Percentiles rank a stretch among this genome's conserved stretches.
Conservation (phyloP, 2,329 filamentous ascomycete genomes). For the Dactylella cylindrospora region DNA sequence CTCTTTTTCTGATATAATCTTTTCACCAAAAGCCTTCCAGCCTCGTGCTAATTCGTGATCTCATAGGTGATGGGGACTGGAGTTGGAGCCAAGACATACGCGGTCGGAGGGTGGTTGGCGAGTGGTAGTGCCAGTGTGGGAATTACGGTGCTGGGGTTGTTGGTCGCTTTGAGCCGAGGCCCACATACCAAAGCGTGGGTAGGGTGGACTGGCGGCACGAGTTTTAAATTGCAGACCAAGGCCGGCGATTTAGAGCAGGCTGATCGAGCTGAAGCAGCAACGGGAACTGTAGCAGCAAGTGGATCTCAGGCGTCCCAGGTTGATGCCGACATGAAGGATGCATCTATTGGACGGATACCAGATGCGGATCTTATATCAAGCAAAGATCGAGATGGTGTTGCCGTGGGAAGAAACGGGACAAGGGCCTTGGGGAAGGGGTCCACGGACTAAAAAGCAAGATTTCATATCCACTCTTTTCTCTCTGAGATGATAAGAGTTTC, state of each 20-base stretch:
- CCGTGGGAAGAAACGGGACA: neutral
- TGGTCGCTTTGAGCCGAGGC: conserved; percentile 57
- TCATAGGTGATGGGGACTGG: conserved; percentile 51
- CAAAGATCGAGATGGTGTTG: conserved; percentile 25
- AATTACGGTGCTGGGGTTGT: conserved; percentile 57
- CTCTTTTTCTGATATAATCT: neutral
- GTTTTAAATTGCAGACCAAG: conserved; percentile 46
- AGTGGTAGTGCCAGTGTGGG: conserved; percentile 62
- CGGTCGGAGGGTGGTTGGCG: conserved; percentile 60
- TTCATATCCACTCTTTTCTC: too few relatives aligned
- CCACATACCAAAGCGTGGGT: conserved; percentile 63
- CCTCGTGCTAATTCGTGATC: conserved; percentile 1
- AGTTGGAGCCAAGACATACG: conserved; percentile 60
- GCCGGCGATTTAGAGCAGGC: neutral
- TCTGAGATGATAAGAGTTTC: too few relatives aligned
- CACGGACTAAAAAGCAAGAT: conserved; percentile 1
- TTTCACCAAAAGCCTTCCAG: neutral
- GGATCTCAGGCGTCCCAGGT: conserved; percentile 10
- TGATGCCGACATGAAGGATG: conserved; percentile 7
- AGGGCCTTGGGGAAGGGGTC: conserved; percentile 9
- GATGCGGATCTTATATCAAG: conserved; percentile 24
- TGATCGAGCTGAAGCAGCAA: conserved; percentile 1
- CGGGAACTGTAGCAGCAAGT: conserved; percentile 18
- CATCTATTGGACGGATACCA: conserved; percentile 18
- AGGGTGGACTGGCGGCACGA: conserved; percentile 63